phyloP scores from a whole-genome alignment of 257 asterid species.

The Solanum verrucosum region DNA sequence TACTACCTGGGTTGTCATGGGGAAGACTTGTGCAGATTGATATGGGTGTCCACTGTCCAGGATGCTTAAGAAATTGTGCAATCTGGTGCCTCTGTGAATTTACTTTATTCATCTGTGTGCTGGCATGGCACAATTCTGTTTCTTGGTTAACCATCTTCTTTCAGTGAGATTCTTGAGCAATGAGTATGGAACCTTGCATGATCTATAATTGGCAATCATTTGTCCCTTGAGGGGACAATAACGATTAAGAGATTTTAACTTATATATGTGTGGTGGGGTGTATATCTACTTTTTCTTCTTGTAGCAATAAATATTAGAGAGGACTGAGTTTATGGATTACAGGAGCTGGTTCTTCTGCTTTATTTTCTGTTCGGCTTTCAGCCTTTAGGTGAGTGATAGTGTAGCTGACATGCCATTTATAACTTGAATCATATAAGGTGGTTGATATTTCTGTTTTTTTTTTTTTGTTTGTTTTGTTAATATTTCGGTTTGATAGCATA shows the following conservation, averaged over 20 bases:
- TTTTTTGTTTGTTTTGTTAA: too few relatives aligned
- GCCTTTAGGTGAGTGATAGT: background rate
- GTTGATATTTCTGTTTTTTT: background rate
- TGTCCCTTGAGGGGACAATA: background rate
- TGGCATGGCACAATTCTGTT: background rate
- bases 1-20: background rate
- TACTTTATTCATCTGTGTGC: background rate
- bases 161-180: background rate
- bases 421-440: background rate
- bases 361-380: background rate
- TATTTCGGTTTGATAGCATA: background rate
- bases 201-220: background rate
- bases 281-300: background rate
- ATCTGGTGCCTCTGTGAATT: background rate
- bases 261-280: constrained; percentile 19
- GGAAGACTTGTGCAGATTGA: background rate
- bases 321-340: background rate
- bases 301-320: background rate
- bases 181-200: background rate
- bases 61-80: background rate
- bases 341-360: background rate
- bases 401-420: background rate
- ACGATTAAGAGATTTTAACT: background rate
- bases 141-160: background rate
- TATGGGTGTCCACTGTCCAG: too few relatives aligned